phyloP scores from a whole-genome alignment of 202 grass and related monocot species.

The Schoenoplectus triqueter region DNA sequence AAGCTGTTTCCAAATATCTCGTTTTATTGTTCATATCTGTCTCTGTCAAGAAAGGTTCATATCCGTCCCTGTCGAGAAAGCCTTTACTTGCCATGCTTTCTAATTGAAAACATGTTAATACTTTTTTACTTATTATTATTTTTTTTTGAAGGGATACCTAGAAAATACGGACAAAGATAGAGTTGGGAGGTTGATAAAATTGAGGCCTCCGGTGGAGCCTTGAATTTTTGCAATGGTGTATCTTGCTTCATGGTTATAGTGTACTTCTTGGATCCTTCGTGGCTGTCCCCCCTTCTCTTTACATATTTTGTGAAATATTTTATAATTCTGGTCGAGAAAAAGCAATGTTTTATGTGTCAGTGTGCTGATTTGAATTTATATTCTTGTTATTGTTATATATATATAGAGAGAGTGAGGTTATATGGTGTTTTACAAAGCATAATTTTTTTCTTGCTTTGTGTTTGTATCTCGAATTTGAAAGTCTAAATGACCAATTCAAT shows the following conservation, averaged over 20 bases:
- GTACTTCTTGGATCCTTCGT: background rate
- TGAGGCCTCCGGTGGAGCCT: conserved; percentile 73
- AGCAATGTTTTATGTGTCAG: background rate
- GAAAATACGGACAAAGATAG: conserved; percentile 89
- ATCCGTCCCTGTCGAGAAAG: background rate
- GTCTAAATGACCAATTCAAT: too few relatives aligned
- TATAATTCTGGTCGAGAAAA: background rate
- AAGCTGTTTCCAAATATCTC: background rate
- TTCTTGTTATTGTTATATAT: background rate
- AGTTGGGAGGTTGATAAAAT: conserved; percentile 74
- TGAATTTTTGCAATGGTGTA: conserved; percentile 33
- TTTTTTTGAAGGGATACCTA: conserved; percentile 60
- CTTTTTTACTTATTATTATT: conserved; percentile 16
- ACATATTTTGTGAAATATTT: conserved; percentile 1
- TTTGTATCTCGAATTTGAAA: too few relatives aligned
- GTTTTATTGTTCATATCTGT: background rate
- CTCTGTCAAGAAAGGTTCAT: background rate
- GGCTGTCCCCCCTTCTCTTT: background rate
- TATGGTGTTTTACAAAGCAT: too few relatives aligned
- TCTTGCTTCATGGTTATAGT: background rate
- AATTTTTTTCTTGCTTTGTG: too few relatives aligned
- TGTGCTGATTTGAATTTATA: background rate
- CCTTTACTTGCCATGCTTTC: background rate
- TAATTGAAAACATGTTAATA: background rate
- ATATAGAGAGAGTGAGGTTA: too few relatives aligned